Percentiles rank a stretch among this genome's conserved stretches.
Evolutionary conservation across 257 asterid genomes (phyloP).

Genomic region (Paraleonurus japonicus): DNA sequence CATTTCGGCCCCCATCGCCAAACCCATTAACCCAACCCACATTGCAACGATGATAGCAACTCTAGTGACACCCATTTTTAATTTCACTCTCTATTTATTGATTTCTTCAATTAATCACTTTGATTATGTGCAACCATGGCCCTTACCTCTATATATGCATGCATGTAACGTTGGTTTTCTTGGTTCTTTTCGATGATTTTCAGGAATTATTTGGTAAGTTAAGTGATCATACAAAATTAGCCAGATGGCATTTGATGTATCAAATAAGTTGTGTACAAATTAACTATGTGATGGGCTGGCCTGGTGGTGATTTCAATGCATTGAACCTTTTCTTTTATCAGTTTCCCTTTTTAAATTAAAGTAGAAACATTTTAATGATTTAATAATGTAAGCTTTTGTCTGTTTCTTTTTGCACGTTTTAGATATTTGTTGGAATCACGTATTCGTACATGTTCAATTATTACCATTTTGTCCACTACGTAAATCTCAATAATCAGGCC

Average conservation of each 20-base stretch:
- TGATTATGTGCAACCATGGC: neutral
- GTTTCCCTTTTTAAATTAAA: neutral
- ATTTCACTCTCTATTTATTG: neutral
- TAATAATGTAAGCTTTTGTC: neutral
- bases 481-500: neutral
- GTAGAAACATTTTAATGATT: neutral
- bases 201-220: neutral
- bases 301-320: constrained; percentile 8
- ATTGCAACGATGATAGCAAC: neutral
- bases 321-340: neutral
- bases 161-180: neutral
- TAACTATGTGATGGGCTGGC: constrained; percentile 1
- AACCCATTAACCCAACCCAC: neutral
- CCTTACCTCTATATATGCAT: constrained; percentile 1
- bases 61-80: neutral
- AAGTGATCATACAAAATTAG: neutral
- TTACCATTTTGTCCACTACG: neutral
- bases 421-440: neutral
- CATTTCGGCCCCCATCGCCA: neutral
- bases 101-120: neutral
- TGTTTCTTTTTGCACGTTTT: neutral
- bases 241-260: constrained; percentile 8
- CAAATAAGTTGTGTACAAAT: neutral
- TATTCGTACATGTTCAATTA: neutral
- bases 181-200: neutral